Evolutionary conservation across 2,329 filamentous ascomycete genomes (phyloP).

Genomic region (Aspergillus flavus): DNA sequence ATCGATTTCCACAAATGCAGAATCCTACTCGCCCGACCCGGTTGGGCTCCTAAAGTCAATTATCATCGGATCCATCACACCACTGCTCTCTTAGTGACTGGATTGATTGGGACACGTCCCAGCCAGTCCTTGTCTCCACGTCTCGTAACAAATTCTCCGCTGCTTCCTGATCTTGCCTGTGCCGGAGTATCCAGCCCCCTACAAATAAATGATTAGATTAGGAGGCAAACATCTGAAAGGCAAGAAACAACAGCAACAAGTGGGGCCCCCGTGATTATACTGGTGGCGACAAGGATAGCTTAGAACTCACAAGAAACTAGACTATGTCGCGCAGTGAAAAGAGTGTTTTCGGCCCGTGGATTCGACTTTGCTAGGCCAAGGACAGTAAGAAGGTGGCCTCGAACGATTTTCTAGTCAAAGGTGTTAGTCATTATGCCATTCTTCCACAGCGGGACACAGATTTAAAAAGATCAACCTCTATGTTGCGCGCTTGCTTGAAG

Average conservation of each 20-base stretch:
- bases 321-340: constrained; percentile 31
- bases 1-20: neutral
- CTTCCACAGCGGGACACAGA: neutral
- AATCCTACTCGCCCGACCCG: neutral
- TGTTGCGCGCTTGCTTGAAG: constrained; percentile 23
- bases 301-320: constrained; percentile 27
- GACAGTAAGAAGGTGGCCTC: constrained; percentile 25
- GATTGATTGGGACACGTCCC: constrained; percentile 29
- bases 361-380: constrained; percentile 31
- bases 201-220: neutral
- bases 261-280: neutral
- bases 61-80: constrained; percentile 19
- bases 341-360: constrained; percentile 28
- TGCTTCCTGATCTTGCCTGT: constrained; percentile 27
- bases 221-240: neutral
- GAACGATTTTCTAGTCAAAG: constrained; percentile 21
- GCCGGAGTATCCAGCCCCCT: constrained; percentile 32
- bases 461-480: constrained; percentile 20
- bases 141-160: constrained; percentile 25
- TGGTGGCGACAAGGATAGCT: neutral
- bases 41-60: neutral
- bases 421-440: neutral
- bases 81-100: constrained; percentile 26
- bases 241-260: neutral
- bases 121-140: constrained; percentile 29